These are phyloP conservation scores for Protomyces gravidus DNA, from an alignment of 1,139 yeast species.

Conservation along the genomic window DNA sequence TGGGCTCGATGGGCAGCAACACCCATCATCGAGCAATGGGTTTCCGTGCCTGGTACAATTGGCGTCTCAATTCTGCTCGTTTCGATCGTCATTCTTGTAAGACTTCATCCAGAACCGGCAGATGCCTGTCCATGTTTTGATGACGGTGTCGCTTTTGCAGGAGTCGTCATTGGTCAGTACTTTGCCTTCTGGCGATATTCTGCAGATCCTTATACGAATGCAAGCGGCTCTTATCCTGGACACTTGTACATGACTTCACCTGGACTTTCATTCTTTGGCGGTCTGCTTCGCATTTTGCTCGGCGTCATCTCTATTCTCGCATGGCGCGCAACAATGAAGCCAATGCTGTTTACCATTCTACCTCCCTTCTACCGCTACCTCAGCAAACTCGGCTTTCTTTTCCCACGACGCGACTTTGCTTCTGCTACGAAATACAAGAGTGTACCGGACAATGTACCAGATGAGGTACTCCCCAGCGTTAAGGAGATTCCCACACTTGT, in stretches of 20 bases:
- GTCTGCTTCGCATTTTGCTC: constrained; percentile 37
- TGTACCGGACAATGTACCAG: constrained; percentile 41
- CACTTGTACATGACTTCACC: constrained; percentile 14
- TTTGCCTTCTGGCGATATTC: constrained; percentile 24
- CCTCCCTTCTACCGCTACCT: constrained; percentile 44
- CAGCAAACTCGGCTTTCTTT: constrained; percentile 41
- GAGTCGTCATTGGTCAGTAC: constrained; percentile 69
- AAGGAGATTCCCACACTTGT: constrained; percentile 39
- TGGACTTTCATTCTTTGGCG: constrained; percentile 1
- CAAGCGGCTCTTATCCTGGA: constrained; percentile 12
- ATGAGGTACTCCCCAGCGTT: constrained; percentile 40
- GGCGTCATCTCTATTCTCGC: constrained; percentile 59
- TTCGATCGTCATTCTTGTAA: constrained; percentile 49
- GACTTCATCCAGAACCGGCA: constrained; percentile 76
- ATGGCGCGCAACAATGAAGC: constrained; percentile 70
- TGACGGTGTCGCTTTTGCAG: constrained; percentile 89
- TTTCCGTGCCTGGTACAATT: constrained; percentile 24
- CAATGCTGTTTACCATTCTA: constrained; percentile 49
- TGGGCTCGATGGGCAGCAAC: constrained; percentile 34
- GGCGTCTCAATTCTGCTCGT: constrained; percentile 45
- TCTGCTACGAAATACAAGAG: constrained; percentile 43
- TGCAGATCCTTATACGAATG: constrained; percentile 3
- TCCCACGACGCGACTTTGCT: constrained; percentile 44
- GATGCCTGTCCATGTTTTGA: constrained; percentile 97
- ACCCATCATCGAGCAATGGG: constrained; percentile 32